Conservation (phyloP, 257 asterid species). For the Thymus quinquecostatus region DNA sequence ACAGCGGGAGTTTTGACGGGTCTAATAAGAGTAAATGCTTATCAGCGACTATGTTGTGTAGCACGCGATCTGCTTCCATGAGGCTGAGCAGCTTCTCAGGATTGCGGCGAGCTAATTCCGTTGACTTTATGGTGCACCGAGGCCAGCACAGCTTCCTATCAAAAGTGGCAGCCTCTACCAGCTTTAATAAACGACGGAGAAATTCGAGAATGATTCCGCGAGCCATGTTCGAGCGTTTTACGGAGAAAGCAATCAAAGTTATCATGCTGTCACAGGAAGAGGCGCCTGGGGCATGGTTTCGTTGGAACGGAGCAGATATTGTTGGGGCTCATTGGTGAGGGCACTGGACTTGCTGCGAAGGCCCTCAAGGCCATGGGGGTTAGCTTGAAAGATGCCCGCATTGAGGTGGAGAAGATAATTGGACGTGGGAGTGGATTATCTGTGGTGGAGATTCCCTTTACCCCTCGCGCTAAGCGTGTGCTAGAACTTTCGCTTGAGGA, state of each 20-base stretch:
- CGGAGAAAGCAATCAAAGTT: constrained; percentile 93
- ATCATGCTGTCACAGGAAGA: constrained; percentile 98
- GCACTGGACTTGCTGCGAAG: constrained; percentile 98
- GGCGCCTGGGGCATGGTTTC: constrained; percentile 86
- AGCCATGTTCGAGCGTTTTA: constrained; percentile 97
- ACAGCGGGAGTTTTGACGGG: constrained; percentile 49
- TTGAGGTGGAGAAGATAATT: constrained; percentile 88
- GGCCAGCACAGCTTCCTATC: constrained; percentile 57
- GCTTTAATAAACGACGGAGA: constrained; percentile 45
- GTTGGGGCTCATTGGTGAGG: constrained; percentile 95
- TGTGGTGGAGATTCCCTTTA: constrained; percentile 94
- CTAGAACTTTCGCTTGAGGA: constrained; percentile 92
- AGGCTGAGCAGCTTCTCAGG: constrained; percentile 63
- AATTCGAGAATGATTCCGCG: constrained; percentile 56
- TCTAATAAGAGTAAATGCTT: constrained; percentile 44
- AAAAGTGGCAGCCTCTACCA: constrained; percentile 54
- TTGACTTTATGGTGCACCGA: constrained; percentile 54
- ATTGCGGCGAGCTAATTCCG: constrained; percentile 63
- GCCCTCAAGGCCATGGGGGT: constrained; percentile 90
- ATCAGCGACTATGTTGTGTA: constrained; percentile 54
- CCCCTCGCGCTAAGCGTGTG: constrained; percentile 99
- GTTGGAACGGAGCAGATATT: constrained; percentile 97
- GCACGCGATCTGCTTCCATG: constrained; percentile 40
- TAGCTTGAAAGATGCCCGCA: constrained; percentile 93
- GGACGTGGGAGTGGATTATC: constrained; percentile 96